These are phyloP conservation scores for Cynara cardunculus DNA, from an alignment of 129 eudicot species.

Conservation along the genomic window DNA sequence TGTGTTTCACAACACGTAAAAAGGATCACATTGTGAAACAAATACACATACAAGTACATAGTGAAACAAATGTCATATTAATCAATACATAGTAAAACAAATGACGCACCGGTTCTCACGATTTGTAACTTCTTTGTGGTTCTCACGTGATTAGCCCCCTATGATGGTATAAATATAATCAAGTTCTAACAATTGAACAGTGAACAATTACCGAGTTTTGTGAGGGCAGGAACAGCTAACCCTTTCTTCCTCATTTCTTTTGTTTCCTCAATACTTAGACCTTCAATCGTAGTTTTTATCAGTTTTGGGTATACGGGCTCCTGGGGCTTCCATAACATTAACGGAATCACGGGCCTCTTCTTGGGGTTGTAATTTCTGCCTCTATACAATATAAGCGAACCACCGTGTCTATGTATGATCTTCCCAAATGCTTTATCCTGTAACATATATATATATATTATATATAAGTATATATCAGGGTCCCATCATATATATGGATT, in stretches of 20 bases:
- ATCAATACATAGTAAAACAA: not conserved
- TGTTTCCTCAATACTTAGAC: slow-evolving; percentile 82
- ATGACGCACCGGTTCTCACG: not conserved
- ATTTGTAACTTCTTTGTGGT: not conserved
- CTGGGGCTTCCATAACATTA: slow-evolving; percentile 96
- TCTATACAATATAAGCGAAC: slow-evolving; percentile 70
- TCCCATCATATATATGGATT: slow-evolving; percentile 4
- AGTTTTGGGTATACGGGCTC: slow-evolving; percentile 91
- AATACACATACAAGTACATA: not conserved
- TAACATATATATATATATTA: slow-evolving; percentile 1
- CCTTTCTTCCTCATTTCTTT: slow-evolving; percentile 88
- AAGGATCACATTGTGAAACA: not conserved
- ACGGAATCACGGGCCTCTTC: slow-evolving; percentile 70
- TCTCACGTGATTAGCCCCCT: not conserved
- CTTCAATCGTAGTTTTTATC: slow-evolving; percentile 82
- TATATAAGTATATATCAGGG: not conserved
- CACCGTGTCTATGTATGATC: slow-evolving; percentile 86
- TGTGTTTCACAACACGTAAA: not conserved
- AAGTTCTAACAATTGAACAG: not conserved
- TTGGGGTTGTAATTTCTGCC: slow-evolving; percentile 80
- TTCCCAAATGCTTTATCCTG: slow-evolving; percentile 92
- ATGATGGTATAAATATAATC: not conserved
- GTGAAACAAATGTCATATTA: not conserved
- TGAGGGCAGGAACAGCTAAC: slow-evolving; percentile 69
- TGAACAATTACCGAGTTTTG: slow-evolving; percentile 65